A percentile compares a stretch with the other conserved stretches of the same genome.
phyloP scores from a whole-genome alignment of 2,329 filamentous ascomycete species.

The Emydomyces testavorans region DNA sequence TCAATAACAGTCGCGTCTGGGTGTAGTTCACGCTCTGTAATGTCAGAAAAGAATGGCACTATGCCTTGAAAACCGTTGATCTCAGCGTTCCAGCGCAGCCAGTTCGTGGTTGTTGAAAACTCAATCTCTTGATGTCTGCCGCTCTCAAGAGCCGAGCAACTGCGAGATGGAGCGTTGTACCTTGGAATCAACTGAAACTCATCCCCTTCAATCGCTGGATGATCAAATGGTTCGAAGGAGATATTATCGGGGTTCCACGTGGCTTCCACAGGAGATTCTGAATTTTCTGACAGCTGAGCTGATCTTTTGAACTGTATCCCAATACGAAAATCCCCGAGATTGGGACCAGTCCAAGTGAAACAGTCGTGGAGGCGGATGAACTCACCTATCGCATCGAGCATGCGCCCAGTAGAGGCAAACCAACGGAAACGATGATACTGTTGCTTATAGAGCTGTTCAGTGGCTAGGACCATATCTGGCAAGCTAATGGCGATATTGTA shows the following conservation, averaged over 20 bases:
- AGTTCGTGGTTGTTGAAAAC: constrained; percentile 13
- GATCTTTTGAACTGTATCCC: constrained; percentile 5
- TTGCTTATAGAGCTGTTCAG: background rate
- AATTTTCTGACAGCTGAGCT: too few species aligned
- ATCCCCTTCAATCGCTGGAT: constrained; percentile 10
- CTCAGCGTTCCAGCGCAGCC: constrained; percentile 19
- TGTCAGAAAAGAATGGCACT: constrained; percentile 18
- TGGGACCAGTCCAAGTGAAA: constrained; percentile 6
- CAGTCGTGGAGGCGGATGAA: constrained; percentile 18
- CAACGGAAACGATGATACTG: constrained; percentile 7
- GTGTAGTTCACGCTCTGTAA: background rate
- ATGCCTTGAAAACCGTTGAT: constrained; percentile 16
- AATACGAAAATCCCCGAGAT: constrained; percentile 1
- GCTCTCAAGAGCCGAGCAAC: background rate
- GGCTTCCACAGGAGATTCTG: constrained; percentile 4
- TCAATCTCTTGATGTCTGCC: background rate
- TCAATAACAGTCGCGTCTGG: constrained; percentile 2
- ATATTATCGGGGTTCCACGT: constrained; percentile 14
- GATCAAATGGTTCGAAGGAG: constrained; percentile 11
- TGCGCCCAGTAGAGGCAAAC: constrained; percentile 10
- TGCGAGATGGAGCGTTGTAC: constrained; percentile 7
- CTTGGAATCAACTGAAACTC: constrained; percentile 12
- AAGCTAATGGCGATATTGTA: background rate
- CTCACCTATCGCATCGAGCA: constrained; percentile 10
- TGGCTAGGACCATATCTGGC: background rate